Evolutionary conservation across 2,329 filamentous ascomycete genomes (phyloP), one percentile per base, ranked within the genome.

Genomic region (Botryotinia globosa): DNA sequence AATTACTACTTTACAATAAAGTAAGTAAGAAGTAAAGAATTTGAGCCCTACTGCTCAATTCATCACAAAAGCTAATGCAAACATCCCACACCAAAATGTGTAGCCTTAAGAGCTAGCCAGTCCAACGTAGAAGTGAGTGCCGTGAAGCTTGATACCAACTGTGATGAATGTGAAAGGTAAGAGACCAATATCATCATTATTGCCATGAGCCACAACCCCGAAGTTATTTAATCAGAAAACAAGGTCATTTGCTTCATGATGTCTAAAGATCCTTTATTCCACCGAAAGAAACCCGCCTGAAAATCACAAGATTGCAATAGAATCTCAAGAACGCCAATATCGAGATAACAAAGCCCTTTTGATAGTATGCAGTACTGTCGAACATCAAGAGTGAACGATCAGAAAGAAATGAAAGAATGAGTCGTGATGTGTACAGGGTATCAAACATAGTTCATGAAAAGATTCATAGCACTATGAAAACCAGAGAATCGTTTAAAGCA

Each of bases 371-470:
- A 75, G 76, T 75, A 75, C 74, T 72, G 51, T 42, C 51, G 61
- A 73, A 75, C 74, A 70, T 72, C 73, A n/a, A 32, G 54, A 72
- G 63, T 56, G 73, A 32, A 73, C 69, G 34, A 58, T 63, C 61
- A 34, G 45, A 64, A 58, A 67, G 64, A 73, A 74, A 54, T 42
- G n/a, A 64, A 70, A 56, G 58, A 34, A 63, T 20, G 44, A 68
- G 71, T 54, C 51, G 67, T 70, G 72, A 77, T 74, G 70, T 76
- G 71, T 78, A 79, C 77, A 79, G 77, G 78, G 78, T 79, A 79
- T 79, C 77, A 75, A 75, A 75, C 73, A 75, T 73, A 66, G 71
- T 71, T 72, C 69, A 73, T 73, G 58, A 74, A 74, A 68, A 70
- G 69, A 69, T 73, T 59, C 37, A 66, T 39, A 72, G 56, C 67